These are phyloP conservation scores for Inga laurina DNA, from an alignment of 306 rosid species.

Conservation along the genomic window DNA sequence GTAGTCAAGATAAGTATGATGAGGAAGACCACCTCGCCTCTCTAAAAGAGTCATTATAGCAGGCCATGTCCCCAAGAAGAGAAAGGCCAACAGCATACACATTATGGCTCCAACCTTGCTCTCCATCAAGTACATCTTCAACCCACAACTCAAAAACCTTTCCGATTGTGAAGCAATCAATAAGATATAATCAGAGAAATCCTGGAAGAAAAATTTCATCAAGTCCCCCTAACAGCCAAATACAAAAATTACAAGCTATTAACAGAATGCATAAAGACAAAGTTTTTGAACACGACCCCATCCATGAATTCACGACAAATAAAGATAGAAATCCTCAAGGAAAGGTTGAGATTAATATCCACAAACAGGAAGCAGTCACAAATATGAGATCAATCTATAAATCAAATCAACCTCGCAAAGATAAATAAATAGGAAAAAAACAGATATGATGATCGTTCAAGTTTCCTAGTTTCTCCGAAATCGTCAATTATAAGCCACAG, in stretches of 20 bases:
- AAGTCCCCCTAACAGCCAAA: neutral
- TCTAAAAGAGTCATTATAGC: slow-evolving; percentile 76
- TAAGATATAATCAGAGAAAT: slow-evolving; percentile 32
- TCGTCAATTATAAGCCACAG: neutral
- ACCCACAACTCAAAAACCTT: slow-evolving; percentile 29
- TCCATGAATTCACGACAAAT: neutral
- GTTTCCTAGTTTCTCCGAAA: neutral
- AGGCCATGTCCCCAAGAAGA: slow-evolving; percentile 95
- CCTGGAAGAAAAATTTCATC: slow-evolving; percentile 40
- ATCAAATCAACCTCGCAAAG: neutral
- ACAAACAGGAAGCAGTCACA: neutral
- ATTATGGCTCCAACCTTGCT: too few relatives aligned
- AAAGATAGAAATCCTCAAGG: neutral
- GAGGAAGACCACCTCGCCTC: slow-evolving; percentile 94
- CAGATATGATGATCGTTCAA: neutral
- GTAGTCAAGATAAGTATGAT: slow-evolving; percentile 91
- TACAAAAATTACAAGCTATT: neutral
- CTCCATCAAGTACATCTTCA: slow-evolving; percentile 79
- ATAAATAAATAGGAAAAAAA: neutral
- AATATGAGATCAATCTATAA: neutral
- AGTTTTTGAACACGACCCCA: neutral
- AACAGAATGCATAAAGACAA: neutral
- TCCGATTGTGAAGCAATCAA: slow-evolving; percentile 36
- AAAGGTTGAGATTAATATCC: neutral
- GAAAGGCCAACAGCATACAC: slow-evolving; percentile 78